A percentile compares a stretch with the other conserved stretches of the same genome.
Evolutionary conservation across 1,284 basidiomycete genomes (phyloP).

Genomic region (Violaceomyces palustris): DNA sequence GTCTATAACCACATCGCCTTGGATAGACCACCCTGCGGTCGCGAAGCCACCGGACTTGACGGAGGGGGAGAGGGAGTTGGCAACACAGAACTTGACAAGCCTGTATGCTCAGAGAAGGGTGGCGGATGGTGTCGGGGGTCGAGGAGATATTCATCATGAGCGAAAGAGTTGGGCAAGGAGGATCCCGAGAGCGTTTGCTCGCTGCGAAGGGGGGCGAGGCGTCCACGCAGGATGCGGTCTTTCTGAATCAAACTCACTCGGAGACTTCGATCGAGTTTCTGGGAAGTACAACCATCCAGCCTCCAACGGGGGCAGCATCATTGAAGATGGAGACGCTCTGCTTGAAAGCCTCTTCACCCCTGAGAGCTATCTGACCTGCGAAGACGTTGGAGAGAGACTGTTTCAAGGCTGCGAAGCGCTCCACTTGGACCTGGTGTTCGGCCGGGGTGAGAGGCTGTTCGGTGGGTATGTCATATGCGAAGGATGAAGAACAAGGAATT

Average conservation of each 20-base stretch:
- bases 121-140: slow-evolving; percentile 1
- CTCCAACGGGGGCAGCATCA: slow-evolving; percentile 30
- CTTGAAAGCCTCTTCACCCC: slow-evolving; percentile 20
- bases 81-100: slow-evolving; percentile 59
- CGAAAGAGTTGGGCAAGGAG: no score
- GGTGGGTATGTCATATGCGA: no score
- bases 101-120: slow-evolving; percentile 1
- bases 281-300: slow-evolving; percentile 34
- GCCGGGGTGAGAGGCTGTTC: no score
- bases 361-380: slow-evolving; percentile 20
- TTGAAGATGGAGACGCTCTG: slow-evolving; percentile 36
- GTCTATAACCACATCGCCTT: slow-evolving; percentile 77
- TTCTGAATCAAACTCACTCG: slow-evolving; percentile 3
- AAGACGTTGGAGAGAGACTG: slow-evolving; percentile 11
- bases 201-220: not conserved
- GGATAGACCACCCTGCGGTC: slow-evolving; percentile 78
- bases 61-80: slow-evolving; percentile 68
- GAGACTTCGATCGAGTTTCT: slow-evolving; percentile 23
- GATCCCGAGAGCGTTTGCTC: no score
- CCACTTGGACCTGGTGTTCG: slow-evolving; percentile 10
- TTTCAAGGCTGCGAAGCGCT: slow-evolving; percentile 14
- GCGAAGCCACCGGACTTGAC: slow-evolving; percentile 82
- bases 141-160: not conserved
- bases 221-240: not conserved
- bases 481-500: no score